phyloP scores from a whole-genome alignment of 192 early-diverging fungal species.

The Coemansia sp. region DNA sequence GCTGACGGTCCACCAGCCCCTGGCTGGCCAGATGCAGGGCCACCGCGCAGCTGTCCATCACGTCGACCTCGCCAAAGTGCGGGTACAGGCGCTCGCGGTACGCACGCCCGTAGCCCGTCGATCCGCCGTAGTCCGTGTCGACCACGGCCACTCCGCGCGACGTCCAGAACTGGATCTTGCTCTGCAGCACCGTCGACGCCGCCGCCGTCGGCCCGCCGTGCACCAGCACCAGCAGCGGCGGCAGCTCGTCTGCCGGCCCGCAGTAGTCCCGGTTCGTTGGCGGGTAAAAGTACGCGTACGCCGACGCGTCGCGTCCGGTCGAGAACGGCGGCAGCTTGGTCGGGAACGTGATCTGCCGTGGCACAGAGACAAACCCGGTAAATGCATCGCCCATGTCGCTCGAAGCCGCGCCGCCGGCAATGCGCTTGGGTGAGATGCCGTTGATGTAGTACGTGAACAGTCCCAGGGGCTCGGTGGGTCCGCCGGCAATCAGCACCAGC shows the following conservation, averaged over 20 bases:
- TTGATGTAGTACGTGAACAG: constrained; percentile 41
- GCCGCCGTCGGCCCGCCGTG: constrained; percentile 70
- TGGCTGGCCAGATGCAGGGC: constrained; percentile 58
- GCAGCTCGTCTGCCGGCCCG: constrained; percentile 52
- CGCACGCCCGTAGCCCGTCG: constrained; percentile 67
- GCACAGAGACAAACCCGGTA: constrained; percentile 57
- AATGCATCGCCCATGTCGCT: background rate
- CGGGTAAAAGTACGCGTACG: constrained; percentile 59
- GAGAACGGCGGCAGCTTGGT: constrained; percentile 47
- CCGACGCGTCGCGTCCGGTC: constrained; percentile 4
- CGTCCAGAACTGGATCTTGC: constrained; percentile 68
- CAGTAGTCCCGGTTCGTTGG: constrained; percentile 59
- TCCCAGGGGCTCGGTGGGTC: constrained; percentile 16
- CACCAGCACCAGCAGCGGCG: constrained; percentile 65
- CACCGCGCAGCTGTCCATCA: constrained; percentile 70
- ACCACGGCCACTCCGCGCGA: constrained; percentile 69
- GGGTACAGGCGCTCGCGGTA: constrained; percentile 68
- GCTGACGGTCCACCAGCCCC: constrained; percentile 57
- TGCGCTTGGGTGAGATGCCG: constrained; percentile 9
- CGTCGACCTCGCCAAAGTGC: constrained; percentile 72
- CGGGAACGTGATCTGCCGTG: constrained; percentile 58
- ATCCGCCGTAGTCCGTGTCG: constrained; percentile 79
- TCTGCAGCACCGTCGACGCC: constrained; percentile 37
- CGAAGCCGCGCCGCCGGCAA: background rate
- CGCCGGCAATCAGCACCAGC: constrained; percentile 33